Conservation (phyloP, 2,329 filamentous ascomycete species). For the Claviceps citrina region DNA sequence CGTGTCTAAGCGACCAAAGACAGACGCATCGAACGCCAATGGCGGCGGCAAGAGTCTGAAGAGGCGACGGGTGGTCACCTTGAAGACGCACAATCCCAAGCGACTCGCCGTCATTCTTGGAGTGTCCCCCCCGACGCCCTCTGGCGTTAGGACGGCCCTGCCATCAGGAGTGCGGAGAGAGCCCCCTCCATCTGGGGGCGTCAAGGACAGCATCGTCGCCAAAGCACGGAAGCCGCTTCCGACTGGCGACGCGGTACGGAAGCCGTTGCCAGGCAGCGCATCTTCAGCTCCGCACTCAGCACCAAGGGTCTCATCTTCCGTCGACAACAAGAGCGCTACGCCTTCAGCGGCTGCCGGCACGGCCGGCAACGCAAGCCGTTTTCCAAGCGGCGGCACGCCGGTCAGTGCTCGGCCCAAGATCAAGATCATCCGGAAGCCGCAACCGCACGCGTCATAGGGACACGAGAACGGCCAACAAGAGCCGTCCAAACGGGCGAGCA, state of each 20-base stretch:
- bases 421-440: slow-evolving; percentile 23
- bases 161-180: slow-evolving; percentile 18
- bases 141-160: slow-evolving; percentile 17
- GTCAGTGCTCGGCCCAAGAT: slow-evolving; percentile 19
- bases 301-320: slow-evolving; percentile 15
- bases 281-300: slow-evolving; percentile 12
- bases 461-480: too few relatives aligned
- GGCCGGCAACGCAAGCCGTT: slow-evolving; percentile 8
- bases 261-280: slow-evolving; percentile 18
- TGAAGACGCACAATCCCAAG: slow-evolving; percentile 20
- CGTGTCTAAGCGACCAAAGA: slow-evolving; percentile 24
- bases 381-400: slow-evolving; percentile 12
- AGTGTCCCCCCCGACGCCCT: slow-evolving; percentile 10
- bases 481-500: too few relatives aligned
- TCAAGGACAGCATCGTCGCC: slow-evolving; percentile 17
- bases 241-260: slow-evolving; percentile 15
- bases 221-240: slow-evolving; percentile 24
- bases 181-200: slow-evolving; percentile 8
- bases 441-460: slow-evolving; percentile 11
- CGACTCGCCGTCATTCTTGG: slow-evolving; percentile 22
- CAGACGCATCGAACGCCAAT: slow-evolving; percentile 8
- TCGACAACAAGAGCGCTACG: slow-evolving; percentile 11
- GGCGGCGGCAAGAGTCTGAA: slow-evolving; percentile 12
- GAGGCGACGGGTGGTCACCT: slow-evolving; percentile 22
- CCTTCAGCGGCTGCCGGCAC: slow-evolving; percentile 12